Evolutionary conservation across 2,329 filamentous ascomycete genomes (phyloP).

Genomic region (Trichoderma sp.): DNA sequence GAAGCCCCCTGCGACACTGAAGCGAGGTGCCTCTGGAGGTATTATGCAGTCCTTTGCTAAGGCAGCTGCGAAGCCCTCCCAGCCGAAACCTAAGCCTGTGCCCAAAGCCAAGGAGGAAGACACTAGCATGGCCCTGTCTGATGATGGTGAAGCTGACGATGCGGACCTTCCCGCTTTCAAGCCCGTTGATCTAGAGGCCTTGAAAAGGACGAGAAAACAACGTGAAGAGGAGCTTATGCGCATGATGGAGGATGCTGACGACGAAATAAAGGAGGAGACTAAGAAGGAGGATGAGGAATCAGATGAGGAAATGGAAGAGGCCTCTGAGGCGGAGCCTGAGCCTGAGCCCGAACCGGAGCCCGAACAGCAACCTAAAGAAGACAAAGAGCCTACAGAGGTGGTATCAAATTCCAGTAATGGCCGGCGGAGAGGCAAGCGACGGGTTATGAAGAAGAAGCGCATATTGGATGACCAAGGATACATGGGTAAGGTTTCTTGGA

Average conservation of each 20-base stretch:
- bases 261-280: slow-evolving; percentile 49
- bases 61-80: slow-evolving; percentile 36
- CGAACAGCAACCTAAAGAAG: slow-evolving; percentile 27
- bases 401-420: slow-evolving; percentile 55
- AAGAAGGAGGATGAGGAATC: slow-evolving; percentile 37
- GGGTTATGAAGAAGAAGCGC: slow-evolving; percentile 84
- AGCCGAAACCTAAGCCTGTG: slow-evolving; percentile 46
- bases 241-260: slow-evolving; percentile 51
- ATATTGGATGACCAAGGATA: slow-evolving; percentile 87
- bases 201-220: slow-evolving; percentile 33
- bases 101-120: slow-evolving; percentile 32
- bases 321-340: slow-evolving; percentile 37
- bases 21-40: slow-evolving; percentile 57
- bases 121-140: slow-evolving; percentile 33
- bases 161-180: slow-evolving; percentile 32
- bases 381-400: slow-evolving; percentile 48
- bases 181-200: slow-evolving; percentile 26
- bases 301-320: slow-evolving; percentile 42
- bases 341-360: slow-evolving; percentile 29
- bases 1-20: slow-evolving; percentile 41
- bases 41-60: slow-evolving; percentile 81
- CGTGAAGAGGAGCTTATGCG: slow-evolving; percentile 39
- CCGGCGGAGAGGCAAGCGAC: slow-evolving; percentile 70
- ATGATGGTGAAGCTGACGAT: slow-evolving; percentile 42
- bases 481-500: slow-evolving; percentile 59